Evolutionary conservation across 768 basidiomycete genomes (phyloP).

Genomic region (Xerocomus potaroensis): DNA sequence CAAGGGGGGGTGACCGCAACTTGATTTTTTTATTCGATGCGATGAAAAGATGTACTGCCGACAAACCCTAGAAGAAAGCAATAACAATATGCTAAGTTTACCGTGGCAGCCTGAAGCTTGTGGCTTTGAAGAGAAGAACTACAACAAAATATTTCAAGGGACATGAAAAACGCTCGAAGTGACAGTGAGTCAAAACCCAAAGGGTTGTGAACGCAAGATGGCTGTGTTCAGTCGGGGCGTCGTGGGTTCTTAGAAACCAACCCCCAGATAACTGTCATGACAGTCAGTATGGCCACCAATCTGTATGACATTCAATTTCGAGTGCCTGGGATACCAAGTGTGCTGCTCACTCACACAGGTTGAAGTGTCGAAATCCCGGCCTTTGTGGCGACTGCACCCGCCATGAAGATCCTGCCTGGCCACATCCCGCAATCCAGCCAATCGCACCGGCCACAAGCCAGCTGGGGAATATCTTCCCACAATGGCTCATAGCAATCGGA

Average conservation of each 20-base stretch:
- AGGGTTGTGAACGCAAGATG: too few relatives aligned
- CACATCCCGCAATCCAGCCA: conserved; percentile 52
- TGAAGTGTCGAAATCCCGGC: conserved; percentile 43
- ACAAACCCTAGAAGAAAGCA: too few relatives aligned
- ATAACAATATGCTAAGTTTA: too few relatives aligned
- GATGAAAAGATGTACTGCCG: neutral
- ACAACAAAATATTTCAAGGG: too few relatives aligned
- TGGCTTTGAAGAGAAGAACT: too few relatives aligned
- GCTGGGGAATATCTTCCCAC: conserved; percentile 32
- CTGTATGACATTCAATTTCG: conserved; percentile 1
- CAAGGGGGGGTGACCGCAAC: too few relatives aligned
- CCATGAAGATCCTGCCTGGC: conserved; percentile 48
- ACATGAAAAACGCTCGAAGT: too few relatives aligned
- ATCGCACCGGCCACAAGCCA: conserved; percentile 36
- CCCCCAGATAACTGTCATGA: conserved; percentile 39
- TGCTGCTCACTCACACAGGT: conserved; percentile 46
- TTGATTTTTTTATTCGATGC: too few relatives aligned
- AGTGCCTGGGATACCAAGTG: too few relatives aligned
- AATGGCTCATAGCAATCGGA: conserved; percentile 45
- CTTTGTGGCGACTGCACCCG: conserved; percentile 40
- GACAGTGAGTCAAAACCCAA: too few relatives aligned
- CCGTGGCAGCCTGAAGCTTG: too few relatives aligned
- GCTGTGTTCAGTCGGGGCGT: conserved; percentile 3
- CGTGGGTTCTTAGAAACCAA: conserved; percentile 30
- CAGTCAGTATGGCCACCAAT: conserved; percentile 34